phyloP scores from a whole-genome alignment of 2,329 filamentous ascomycete genomes.

The Fusarium sp. region DNA sequence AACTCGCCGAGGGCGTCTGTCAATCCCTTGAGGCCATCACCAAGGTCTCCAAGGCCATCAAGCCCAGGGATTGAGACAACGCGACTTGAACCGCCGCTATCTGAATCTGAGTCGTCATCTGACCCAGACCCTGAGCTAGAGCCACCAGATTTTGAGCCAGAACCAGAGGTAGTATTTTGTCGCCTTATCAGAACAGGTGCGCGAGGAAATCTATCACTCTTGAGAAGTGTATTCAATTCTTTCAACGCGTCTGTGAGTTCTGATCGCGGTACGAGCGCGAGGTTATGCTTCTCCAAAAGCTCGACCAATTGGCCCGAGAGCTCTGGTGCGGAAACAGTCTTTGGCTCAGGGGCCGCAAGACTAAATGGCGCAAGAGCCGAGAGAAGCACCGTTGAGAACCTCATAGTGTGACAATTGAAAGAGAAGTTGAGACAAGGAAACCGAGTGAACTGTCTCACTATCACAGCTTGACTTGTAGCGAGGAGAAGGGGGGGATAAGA shows the following conservation, averaged over 20 bases:
- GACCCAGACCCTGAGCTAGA: background rate
- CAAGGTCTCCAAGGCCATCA: constrained; percentile 26
- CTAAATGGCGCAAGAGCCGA: constrained; percentile 48
- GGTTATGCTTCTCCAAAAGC: constrained; percentile 54
- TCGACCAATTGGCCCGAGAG: constrained; percentile 50
- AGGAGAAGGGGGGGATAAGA: background rate
- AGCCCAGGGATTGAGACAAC: constrained; percentile 23
- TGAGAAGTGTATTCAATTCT: constrained; percentile 54
- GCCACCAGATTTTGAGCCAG: background rate
- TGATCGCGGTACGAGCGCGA: constrained; percentile 56
- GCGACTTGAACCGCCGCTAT: background rate
- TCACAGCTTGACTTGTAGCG: background rate
- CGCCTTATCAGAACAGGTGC: constrained; percentile 17
- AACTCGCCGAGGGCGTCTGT: constrained; percentile 39
- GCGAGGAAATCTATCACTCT: constrained; percentile 37
- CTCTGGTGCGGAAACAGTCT: constrained; percentile 44
- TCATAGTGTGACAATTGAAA: constrained; percentile 44
- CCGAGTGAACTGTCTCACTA: background rate
- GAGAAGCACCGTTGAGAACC: constrained; percentile 50
- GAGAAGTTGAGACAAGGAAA: background rate
- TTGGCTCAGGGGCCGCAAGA: constrained; percentile 44
- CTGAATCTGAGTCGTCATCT: background rate
- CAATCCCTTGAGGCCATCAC: constrained; percentile 37
- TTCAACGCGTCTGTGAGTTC: constrained; percentile 57
- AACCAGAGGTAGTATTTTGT: constrained; percentile 22